These are phyloP conservation scores for Solanum acaule DNA, from an alignment of 257 asterid genomes.

Conservation along the genomic window DNA sequence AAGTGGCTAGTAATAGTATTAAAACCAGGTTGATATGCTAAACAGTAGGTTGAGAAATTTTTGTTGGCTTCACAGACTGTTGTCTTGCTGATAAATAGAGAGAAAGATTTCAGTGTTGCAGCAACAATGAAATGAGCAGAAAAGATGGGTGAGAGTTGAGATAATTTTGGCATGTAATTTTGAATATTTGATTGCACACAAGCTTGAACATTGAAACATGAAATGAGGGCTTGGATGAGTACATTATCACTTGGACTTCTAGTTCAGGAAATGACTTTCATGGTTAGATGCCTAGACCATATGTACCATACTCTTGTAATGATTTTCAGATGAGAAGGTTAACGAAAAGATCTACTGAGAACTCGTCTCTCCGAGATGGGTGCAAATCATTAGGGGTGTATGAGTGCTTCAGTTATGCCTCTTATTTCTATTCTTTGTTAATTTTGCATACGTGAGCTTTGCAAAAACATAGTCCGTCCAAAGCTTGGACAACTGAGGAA, in stretches of 20 bases:
- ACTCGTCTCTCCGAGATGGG: neutral
- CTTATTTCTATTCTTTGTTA: neutral
- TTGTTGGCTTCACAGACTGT: neutral
- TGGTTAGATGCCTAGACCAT: neutral
- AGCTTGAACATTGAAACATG: neutral
- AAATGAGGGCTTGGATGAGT: neutral
- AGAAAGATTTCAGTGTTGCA: neutral
- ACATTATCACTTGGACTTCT: neutral
- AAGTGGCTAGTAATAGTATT: neutral
- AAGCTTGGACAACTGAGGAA: neutral
- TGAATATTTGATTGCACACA: neutral
- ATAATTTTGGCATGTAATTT: neutral
- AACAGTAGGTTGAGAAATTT: neutral
- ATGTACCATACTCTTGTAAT: neutral
- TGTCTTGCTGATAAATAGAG: neutral
- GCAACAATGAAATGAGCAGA: neutral
- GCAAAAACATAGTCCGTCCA: neutral
- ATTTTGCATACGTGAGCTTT: neutral
- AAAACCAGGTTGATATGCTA: neutral
- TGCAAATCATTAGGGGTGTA: neutral
- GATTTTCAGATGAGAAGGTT: neutral
- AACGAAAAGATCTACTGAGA: neutral
- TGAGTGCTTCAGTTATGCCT: neutral
- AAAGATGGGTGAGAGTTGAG: neutral
- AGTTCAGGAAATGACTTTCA: neutral